phyloP scores from a whole-genome alignment of 1,284 basidiomycete genomes.

The Mixia osmundae region DNA sequence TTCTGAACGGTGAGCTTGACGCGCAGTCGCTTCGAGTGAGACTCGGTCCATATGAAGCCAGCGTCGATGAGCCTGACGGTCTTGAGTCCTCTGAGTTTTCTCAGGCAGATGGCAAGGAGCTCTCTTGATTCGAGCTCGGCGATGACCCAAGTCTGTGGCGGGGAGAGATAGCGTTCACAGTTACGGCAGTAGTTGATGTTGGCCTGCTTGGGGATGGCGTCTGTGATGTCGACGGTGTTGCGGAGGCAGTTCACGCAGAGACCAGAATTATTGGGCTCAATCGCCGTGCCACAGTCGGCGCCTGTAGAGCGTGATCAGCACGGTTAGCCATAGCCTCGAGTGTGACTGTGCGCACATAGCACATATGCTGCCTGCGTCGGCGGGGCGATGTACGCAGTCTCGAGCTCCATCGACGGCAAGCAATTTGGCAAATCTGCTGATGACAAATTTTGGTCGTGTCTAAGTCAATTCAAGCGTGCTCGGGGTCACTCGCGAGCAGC shows the following conservation, averaged over 20 bases:
- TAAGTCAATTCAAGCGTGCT: no score
- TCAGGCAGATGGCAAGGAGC: constrained; percentile 46
- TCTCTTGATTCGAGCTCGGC: constrained; percentile 80
- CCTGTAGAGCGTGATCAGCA: no score
- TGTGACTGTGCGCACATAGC: no score
- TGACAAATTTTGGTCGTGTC: no score
- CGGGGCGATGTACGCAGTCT: no score
- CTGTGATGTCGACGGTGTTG: constrained; percentile 89
- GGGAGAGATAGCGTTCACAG: constrained; percentile 85
- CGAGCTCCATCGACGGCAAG: no score
- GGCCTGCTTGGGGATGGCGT: constrained; percentile 94
- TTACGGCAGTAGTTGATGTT: constrained; percentile 84
- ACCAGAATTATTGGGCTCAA: constrained; percentile 87
- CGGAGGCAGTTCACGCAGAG: constrained; percentile 76
- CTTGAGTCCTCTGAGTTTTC: constrained; percentile 78
- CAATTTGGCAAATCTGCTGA: no score
- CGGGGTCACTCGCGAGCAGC: no score
- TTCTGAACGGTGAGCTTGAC: constrained; percentile 96
- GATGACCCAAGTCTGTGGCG: constrained; percentile 65
- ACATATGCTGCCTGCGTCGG: no score
- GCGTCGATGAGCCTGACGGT: constrained; percentile 92
- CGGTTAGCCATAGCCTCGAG: no score
- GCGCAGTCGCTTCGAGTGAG: constrained; percentile 77
- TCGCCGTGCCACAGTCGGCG: constrained; percentile 48
- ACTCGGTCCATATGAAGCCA: constrained; percentile 98